These are phyloP conservation scores for Uncinocarpus reesii DNA, from an alignment of 2,329 filamentous ascomycete genomes.

Conservation along the genomic window DNA sequence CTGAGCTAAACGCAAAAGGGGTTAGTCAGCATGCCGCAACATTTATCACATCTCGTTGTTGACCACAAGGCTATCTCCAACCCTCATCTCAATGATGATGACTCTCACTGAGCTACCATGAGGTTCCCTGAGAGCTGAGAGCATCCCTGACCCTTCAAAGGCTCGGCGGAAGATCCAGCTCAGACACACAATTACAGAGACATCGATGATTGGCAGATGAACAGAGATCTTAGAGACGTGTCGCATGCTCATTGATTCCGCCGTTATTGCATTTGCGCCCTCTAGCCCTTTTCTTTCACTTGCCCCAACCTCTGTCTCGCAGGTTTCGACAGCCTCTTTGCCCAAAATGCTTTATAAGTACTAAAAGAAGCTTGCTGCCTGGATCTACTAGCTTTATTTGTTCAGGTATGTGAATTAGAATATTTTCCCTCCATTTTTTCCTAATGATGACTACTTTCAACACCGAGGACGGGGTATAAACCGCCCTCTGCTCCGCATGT, in stretches of 20 bases:
- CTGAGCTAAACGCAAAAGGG: no score
- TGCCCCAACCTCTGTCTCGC: no score
- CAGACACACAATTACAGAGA: slow-evolving; percentile 12
- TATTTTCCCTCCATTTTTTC: not conserved
- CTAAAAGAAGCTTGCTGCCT: no score
- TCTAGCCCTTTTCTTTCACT: not conserved
- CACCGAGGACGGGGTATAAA: slow-evolving; percentile 11
- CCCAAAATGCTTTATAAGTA: no score
- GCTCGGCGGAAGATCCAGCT: slow-evolving; percentile 32
- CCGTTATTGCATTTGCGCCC: no score
- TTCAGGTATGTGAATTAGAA: no score
- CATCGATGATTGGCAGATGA: slow-evolving; percentile 37
- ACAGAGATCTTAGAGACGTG: slow-evolving; percentile 40
- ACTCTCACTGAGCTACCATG: slow-evolving; percentile 30
- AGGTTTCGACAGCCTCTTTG: no score
- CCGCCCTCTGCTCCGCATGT: slow-evolving; percentile 18
- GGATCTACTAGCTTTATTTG: no score
- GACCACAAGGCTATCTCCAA: not conserved
- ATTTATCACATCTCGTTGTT: not conserved
- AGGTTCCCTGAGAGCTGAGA: slow-evolving; percentile 24
- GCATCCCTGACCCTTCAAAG: slow-evolving; percentile 26
- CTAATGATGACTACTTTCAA: not conserved
- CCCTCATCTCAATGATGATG: slow-evolving; percentile 33
- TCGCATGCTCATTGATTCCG: not conserved
- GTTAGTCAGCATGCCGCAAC: not conserved